These are phyloP conservation scores for Avena insularis DNA, from an alignment of 176 grass and related monocot species.

Conservation along the genomic window DNA sequence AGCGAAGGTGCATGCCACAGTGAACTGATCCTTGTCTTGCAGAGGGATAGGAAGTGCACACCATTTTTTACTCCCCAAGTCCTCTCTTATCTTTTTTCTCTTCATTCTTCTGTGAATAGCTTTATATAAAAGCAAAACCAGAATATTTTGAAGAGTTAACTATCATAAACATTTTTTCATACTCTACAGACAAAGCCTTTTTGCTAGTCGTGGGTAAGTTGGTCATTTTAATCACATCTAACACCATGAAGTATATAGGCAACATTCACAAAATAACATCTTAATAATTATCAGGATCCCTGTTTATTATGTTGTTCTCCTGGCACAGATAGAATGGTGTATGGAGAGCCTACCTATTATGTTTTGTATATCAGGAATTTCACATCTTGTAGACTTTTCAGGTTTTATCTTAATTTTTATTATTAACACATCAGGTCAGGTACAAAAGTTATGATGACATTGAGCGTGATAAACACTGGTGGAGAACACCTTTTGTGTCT, in stretches of 20 bases:
- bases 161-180: not conserved
- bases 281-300: not conserved
- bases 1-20: not conserved
- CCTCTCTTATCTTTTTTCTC: not conserved
- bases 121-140: slow-evolving; percentile 29
- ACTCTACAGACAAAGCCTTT: not conserved
- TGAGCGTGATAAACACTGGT: slow-evolving; percentile 85
- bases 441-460: slow-evolving; percentile 94
- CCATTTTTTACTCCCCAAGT: not conserved
- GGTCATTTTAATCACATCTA: slow-evolving; percentile 15
- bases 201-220: slow-evolving; percentile 6
- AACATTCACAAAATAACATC: slow-evolving; percentile 3
- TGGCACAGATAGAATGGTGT: slow-evolving; percentile 35
- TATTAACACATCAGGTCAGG: slow-evolving; percentile 58
- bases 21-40: slow-evolving; percentile 20
- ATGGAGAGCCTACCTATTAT: slow-evolving; percentile 21
- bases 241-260: slow-evolving; percentile 25
- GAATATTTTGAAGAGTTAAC: slow-evolving; percentile 10
- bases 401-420: slow-evolving; percentile 41
- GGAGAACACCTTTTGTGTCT: slow-evolving; percentile 88
- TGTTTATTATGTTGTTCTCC: not conserved
- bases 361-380: slow-evolving; percentile 37
- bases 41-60: slow-evolving; percentile 4
- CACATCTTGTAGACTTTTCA: slow-evolving; percentile 31
- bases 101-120: not conserved